phyloP scores from a whole-genome alignment of 192 early-diverging fungal species.

The Podila clonocystis region DNA sequence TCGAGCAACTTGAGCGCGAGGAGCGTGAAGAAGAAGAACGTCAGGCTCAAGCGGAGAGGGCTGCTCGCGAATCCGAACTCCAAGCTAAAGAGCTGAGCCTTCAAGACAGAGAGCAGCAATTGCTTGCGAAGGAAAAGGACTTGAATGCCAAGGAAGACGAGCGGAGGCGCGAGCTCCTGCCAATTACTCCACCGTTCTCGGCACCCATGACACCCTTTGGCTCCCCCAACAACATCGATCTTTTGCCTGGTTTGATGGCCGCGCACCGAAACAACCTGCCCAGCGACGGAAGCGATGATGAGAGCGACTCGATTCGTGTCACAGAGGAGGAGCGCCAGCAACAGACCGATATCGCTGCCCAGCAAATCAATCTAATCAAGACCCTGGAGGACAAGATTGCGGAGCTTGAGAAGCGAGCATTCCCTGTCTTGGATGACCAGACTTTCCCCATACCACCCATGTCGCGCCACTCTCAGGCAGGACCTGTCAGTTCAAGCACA shows the following conservation, averaged over 20 bases:
- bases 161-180: constrained; percentile 10
- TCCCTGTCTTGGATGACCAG: constrained; percentile 3
- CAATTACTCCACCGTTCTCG: constrained; percentile 23
- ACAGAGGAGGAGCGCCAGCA: constrained; percentile 18
- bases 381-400: constrained; percentile 45
- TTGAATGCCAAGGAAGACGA: constrained; percentile 17
- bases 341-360: constrained; percentile 19
- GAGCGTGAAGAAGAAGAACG: constrained; percentile 36
- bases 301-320: not conserved
- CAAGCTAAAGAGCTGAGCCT: constrained; percentile 24
- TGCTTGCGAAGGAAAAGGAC: constrained; percentile 32
- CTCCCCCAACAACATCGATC: constrained; percentile 27
- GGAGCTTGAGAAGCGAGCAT: constrained; percentile 35
- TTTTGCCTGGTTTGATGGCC: constrained; percentile 25
- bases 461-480: constrained; percentile 1
- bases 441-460: constrained; percentile 35
- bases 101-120: constrained; percentile 13
- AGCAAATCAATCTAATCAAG: constrained; percentile 42
- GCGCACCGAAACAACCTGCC: constrained; percentile 6
- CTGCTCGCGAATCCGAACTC: constrained; percentile 31
- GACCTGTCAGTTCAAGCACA: not conserved
- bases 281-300: not conserved
- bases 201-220: constrained; percentile 43
- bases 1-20: constrained; percentile 27
- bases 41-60: constrained; percentile 3